Conservation (phyloP, 2,329 filamentous ascomycete species). For the Xylaria polymorpha region DNA sequence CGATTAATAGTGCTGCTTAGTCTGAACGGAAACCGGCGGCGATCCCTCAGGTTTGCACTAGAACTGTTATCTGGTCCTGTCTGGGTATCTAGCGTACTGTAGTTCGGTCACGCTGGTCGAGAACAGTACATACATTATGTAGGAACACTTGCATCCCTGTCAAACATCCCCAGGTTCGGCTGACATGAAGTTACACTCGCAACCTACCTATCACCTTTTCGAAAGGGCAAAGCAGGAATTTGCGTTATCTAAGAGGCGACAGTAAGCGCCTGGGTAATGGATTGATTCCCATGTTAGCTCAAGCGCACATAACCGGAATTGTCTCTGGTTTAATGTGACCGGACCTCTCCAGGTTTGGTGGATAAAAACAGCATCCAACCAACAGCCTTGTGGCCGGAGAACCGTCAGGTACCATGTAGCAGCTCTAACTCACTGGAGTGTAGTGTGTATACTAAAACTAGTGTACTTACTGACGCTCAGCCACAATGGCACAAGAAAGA, state of each 20-base stretch:
- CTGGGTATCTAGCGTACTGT: not conserved
- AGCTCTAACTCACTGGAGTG: slow-evolving; percentile 2
- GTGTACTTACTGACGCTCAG: slow-evolving; percentile 4
- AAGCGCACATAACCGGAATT: slow-evolving; percentile 21
- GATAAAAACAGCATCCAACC: slow-evolving; percentile 9
- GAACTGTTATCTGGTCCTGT: not conserved
- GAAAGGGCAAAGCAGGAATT: slow-evolving; percentile 14
- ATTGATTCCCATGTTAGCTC: not conserved
- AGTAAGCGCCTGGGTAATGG: slow-evolving; percentile 24
- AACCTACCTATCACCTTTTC: slow-evolving; percentile 1
- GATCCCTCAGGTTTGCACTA: slow-evolving; percentile 9
- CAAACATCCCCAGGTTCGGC: slow-evolving; percentile 11
- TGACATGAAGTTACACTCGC: slow-evolving; percentile 1
- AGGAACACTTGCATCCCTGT: slow-evolving; percentile 10
- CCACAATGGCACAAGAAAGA: slow-evolving; percentile 24
- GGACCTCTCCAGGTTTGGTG: slow-evolving; percentile 12
- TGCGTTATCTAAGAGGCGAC: slow-evolving; percentile 17
- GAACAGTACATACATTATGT: not conserved
- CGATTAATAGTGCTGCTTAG: not conserved
- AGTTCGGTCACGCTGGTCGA: slow-evolving; percentile 5
- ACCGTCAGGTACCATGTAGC: slow-evolving; percentile 8
- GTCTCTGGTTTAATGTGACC: slow-evolving; percentile 11
- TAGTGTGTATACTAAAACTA: not conserved
- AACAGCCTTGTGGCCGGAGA: slow-evolving; percentile 28
- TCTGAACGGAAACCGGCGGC: slow-evolving; percentile 26